A percentile compares a stretch with the other conserved stretches of the same genome.
phyloP scores from a whole-genome alignment of 129 eudicot species.

The Saussurea involucrata region DNA sequence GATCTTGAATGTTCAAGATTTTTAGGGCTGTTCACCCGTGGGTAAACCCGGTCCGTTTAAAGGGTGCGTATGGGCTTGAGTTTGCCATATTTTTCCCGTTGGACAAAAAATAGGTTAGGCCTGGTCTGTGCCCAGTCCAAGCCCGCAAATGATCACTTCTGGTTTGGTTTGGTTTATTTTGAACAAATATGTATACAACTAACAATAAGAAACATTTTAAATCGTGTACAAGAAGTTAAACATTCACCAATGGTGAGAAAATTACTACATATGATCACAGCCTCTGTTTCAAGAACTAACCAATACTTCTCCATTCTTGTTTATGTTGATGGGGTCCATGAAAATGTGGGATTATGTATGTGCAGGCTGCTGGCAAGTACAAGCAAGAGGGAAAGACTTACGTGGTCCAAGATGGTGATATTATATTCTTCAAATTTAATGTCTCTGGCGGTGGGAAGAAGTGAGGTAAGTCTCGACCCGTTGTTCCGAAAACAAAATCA shows the following conservation, averaged over 20 bases:
- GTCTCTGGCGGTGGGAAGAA: slow-evolving; percentile 96
- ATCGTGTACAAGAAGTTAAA: background rate
- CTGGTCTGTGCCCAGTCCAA: background rate
- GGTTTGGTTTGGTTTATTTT: background rate
- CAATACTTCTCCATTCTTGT: background rate
- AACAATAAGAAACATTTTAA: background rate
- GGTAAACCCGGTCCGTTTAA: too few relatives aligned
- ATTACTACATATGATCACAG: background rate
- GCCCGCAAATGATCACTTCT: background rate
- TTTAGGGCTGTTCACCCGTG: too few relatives aligned
- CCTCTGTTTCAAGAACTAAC: background rate
- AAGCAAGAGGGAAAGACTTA: slow-evolving; percentile 93
- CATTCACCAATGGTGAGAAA: background rate
- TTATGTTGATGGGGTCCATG: background rate
- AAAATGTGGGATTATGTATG: background rate
- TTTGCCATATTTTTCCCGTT: too few relatives aligned
- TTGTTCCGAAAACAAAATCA: background rate
- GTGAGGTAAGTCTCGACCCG: slow-evolving; percentile 28
- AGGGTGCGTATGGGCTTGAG: too few relatives aligned
- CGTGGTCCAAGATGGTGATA: slow-evolving; percentile 91
- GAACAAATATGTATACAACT: background rate
- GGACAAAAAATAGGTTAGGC: background rate
- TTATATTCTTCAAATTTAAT: slow-evolving; percentile 92
- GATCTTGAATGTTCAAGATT: too few relatives aligned
- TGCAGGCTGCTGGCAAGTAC: slow-evolving; percentile 95